Evolutionary conservation across 805 yeast genomes (phyloP), one percentile per base, ranked within the genome.

Genomic region (Candida caryicola): DNA sequence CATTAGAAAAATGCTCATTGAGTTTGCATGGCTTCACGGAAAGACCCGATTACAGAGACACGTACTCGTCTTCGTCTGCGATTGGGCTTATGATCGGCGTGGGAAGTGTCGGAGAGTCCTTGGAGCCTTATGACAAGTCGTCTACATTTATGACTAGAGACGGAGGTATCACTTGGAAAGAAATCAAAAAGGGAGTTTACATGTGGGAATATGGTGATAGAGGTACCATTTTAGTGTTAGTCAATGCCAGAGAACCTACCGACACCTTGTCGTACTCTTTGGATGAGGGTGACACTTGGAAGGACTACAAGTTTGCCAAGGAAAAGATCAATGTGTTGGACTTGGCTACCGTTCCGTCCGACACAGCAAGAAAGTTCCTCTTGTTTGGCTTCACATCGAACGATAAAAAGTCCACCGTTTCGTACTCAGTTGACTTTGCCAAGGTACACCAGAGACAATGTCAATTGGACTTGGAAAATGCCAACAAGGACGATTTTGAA

Each of bases 191-290:
- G 43, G 93, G 95, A 3, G 73, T 79, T 1, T 76, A 77, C 50
- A 83, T 84, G 77, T 93, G 98, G 98, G 98, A 90, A 61, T 93
- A 72, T 59, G 98, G 98, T 45, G 99, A 93, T 60, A 85, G 87
- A 47, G 99, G 99, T 13, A 81, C 95, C 1, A 74, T 93, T 25
- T 62, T 93, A 34, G 87, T 87, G 1, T 58, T 90, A 34, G 91
- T 84, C 2, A 71, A 79, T 28, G 77, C 75, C 4, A 66, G 61
- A 3, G 80, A 75, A 21, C 64, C 69, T 5, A 82, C 96, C 0
- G 70, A 86, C 42, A 60, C 63, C 1, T 37, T 91, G 0, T 49
- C 63, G 1, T 90, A 79, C 52, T 85, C 96, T 0, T 55, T 80
- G 10, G 91, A 93, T 62, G 85, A 82, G 47, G 99, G 98, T 25